Evolutionary conservation across 495 filamentous ascomycete genomes (phyloP), one percentile per base, ranked within the genome.

Genomic region (Oidiodendron maius): DNA sequence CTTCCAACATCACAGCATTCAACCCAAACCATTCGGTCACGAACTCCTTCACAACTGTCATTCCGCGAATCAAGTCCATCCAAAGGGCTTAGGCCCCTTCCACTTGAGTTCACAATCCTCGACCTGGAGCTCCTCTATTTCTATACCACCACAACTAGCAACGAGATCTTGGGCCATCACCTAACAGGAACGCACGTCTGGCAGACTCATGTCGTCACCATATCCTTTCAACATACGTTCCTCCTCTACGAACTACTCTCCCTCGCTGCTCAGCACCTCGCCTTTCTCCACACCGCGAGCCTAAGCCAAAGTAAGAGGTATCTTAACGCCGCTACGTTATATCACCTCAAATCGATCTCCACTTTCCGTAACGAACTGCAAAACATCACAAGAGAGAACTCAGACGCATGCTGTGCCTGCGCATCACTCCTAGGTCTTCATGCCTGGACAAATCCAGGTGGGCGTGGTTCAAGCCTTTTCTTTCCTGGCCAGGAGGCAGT

Each of bases 81-180:
- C 6, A 35, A 36, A 12, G 16, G 15, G 4, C 44, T 47, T 24
- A 13, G 13, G 16, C 23, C 28, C 20, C 34, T 47, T 21, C 26
- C 44, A 17, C 28, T 18, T 13, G 10, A 52, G 22, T 65, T 64
- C 17, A 65, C 65, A 25, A 57, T 64, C 51, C 62, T 71, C 12
- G 61, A 74, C 45, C 60, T 77, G 40, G 74, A 77, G 56, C 61
- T 77, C 4, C 48, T 18, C 62, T 62, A 46, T 54, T 76, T 22
- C 68, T 76, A 56, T 71, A 77, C 46, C 68, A 75, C 10, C 72
- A 72, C 51, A 75, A 44, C 44, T 20, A 20, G 44, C 15, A 26
- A 37, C 11, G 16, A 16, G 10, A 37, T 47, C 9, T 23, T 38
- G 8, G 44, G 28, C 28, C 25, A n/a, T n/a, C n/a, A n/a, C n/a